Base-by-base conservation (phyloP, 2,329 filamentous ascomycete genomes). In the Colletotrichum trifolii region DNA sequence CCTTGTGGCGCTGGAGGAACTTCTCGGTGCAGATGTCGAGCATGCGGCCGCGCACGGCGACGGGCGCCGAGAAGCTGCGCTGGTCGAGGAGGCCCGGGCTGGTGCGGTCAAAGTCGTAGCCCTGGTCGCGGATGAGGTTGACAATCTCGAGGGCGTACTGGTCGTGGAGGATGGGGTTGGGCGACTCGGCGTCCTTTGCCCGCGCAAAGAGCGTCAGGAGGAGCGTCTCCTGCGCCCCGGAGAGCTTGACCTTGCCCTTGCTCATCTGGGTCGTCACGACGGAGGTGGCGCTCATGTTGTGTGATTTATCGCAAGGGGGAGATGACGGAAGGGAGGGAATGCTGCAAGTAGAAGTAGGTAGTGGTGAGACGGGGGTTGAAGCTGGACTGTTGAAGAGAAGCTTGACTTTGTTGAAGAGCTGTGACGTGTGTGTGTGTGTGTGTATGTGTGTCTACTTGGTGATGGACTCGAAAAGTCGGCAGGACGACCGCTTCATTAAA, bases 1-100 rank as follows among this genome's bases (percentile, higher is more conserved):
- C 56, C 1, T 67, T 66, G 46, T 75, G 67, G 11, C 49, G 46
- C 0, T 60, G 54, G 7, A 77, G 65, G 38, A 76, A 77, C 8
- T 67, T 69, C 6, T 65, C 17, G 1, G 71, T 64, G 71, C 71
- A 74, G 1, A 66, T 56, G 47, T 75, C 74, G 7, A 66, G 34
- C 48, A 64, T 64, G 25, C 64, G 60, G 12, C 52, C 54, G 25
- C 64, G 64, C 64, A 64, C 54, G 7, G 60, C 39, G 2, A 63
- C 52, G 2, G 52, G 35, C 8, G 2, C 35, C 2, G 35, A 10
- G 13, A 62, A 33, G 2, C 35, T 48, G 10, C 35, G 33, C 0
- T n/a, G 12, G 4, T 4, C 8, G 4, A 10, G 2, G 6, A 34
- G 13, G 33, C 42, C 47, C 35, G 15, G 36, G 13, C 15, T 13